phyloP scores from a whole-genome alignment of 352 stramenopile genomes.

The Globisporangium carolinianum region DNA sequence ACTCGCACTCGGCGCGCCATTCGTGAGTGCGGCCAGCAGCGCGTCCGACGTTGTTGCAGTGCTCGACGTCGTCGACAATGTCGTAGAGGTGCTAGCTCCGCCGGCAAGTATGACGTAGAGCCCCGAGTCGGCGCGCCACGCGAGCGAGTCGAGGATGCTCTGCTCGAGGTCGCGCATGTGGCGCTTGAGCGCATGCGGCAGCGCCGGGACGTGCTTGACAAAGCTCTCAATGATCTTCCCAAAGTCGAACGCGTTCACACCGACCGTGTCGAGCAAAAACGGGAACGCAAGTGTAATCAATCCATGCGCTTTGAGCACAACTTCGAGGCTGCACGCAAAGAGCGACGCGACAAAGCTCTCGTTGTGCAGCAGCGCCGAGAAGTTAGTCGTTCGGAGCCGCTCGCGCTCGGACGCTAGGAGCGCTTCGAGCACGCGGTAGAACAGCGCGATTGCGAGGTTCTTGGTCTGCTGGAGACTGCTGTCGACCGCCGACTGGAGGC shows the following conservation, averaged over 20 bases:
- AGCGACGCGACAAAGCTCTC: conserved; percentile 69
- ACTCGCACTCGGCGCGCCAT: conserved; percentile 6
- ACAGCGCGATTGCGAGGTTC: conserved; percentile 58
- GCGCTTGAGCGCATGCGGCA: conserved; percentile 72
- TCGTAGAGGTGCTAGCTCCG: no score
- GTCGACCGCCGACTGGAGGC: conserved; percentile 49
- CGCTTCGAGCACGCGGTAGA: conserved; percentile 77
- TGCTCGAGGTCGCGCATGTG: conserved; percentile 85
- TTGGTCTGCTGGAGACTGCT: conserved; percentile 71
- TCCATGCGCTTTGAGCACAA: conserved; percentile 79
- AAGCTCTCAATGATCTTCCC: conserved; percentile 85
- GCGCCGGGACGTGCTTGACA: conserved; percentile 67
- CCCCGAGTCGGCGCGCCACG: conserved; percentile 66
- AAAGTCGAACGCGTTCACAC: conserved; percentile 83
- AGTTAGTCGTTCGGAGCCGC: conserved; percentile 63
- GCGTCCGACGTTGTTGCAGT: conserved; percentile 3
- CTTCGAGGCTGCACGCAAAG: conserved; percentile 80
- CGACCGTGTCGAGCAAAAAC: conserved; percentile 63
- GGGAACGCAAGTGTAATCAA: conserved; percentile 84
- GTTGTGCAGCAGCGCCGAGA: conserved; percentile 77
- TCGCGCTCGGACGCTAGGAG: conserved; percentile 62
- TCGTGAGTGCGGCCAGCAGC: conserved; percentile 10
- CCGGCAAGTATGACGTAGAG: conserved; percentile 58
- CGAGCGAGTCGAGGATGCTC: conserved; percentile 70
- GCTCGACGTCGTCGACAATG: conserved; percentile 1